phyloP scores from a whole-genome alignment of 192 early-diverging fungal genomes.

The Backusella macrospora region DNA sequence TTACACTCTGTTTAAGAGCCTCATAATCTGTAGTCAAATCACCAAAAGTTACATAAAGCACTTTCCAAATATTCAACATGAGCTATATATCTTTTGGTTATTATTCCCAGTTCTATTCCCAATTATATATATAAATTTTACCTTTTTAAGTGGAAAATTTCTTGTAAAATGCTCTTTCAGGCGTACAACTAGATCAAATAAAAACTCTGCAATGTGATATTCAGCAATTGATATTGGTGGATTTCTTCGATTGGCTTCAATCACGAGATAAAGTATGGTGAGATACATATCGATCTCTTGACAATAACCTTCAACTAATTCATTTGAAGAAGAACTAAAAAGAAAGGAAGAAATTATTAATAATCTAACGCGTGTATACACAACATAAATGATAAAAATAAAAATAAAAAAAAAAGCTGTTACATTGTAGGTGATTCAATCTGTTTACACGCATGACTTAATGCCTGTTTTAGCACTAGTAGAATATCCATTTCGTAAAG shows the following conservation, averaged over 20 bases:
- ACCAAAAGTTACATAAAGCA: conserved; percentile 63
- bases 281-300: conserved; percentile 55
- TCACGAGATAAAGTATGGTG: conserved; percentile 66
- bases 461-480: conserved; percentile 54
- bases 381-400: not conserved
- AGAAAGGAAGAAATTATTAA: not conserved
- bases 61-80: conserved; percentile 71
- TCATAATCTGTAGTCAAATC: conserved; percentile 46
- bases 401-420: no score
- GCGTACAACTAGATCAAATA: conserved; percentile 68
- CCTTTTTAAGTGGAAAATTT: conserved; percentile 75
- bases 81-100: conserved; percentile 26
- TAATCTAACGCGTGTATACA: not conserved
- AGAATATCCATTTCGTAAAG: conserved; percentile 62
- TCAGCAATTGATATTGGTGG: conserved; percentile 10
- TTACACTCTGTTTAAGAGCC: conserved; percentile 51
- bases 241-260: conserved; percentile 37
- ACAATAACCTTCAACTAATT: not conserved
- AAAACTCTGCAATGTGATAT: conserved; percentile 54
- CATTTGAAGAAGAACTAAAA: not conserved
- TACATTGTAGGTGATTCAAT: conserved; percentile 45
- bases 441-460: conserved; percentile 58
- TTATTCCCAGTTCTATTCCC: not conserved
- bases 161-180: conserved; percentile 71
- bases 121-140: conserved; percentile 16